Base-by-base conservation (phyloP, 2,329 filamentous ascomycete species). In the Shiraia sp. region DNA sequence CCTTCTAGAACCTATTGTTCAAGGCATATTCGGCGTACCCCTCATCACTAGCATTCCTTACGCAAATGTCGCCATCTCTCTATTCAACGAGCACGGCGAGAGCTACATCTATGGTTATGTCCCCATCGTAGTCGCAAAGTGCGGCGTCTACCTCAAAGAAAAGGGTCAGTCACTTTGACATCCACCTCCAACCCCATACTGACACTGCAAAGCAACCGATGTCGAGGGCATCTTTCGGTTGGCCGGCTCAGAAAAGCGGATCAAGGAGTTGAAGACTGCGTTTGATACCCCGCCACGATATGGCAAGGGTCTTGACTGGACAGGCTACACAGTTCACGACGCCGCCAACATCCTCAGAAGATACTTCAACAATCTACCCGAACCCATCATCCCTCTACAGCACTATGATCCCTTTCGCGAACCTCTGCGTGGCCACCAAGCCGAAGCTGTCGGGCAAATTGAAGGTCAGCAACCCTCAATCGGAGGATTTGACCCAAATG, bases 91-190 rank as follows among this genome's bases (percentile, higher is more conserved):
- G 54, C 81, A 93, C 54, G 92, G 92, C 23, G 84, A 93, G 69
- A 96, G 90, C 72, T 97, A 96, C 70, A 96, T 97, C 39, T 99
- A 97, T 69, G 93, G 93, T 63, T 97, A 97, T 64, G 92, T 99
- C 6, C 93, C 93, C 13, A 97, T 99, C 53, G 92, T 99, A 30
- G 92, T 99, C 39, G 93, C 93, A 25, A 99, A 99, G 71, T 97
- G 93, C 68, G 93, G 93, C 49, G 91, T 99, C 3, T 99, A 91
- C 57, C 70, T 99, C 54, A 99, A 99, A 72, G 93, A 99, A 70
- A 96, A 95, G 81, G 93, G 93, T 96, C 71, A 43, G 51, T 47
- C 23, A 30, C 14, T 25, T 35, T 4, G n/a, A 10, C 14, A 15
- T 37, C 12, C 16, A 27, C 10, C 16, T 25, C 3, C 14, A 26